Conservation (phyloP, 257 asterid genomes). For the Solanum lycopersicoides region DNA sequence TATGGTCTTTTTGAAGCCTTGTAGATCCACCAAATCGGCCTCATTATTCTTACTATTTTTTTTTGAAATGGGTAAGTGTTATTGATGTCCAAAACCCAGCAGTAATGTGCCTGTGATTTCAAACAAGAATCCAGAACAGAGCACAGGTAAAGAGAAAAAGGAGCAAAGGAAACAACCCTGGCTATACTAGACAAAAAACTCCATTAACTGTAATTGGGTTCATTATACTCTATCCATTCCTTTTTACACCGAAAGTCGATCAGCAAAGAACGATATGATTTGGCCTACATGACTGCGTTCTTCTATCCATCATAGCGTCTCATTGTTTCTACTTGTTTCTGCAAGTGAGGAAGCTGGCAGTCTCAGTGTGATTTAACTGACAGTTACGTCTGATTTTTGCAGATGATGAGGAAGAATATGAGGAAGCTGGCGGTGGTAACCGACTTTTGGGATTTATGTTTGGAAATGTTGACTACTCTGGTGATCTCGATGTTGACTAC, state of each 20-base stretch:
- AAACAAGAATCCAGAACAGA: not conserved
- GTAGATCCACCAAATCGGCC: not conserved
- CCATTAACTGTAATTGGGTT: not conserved
- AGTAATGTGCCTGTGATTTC: not conserved
- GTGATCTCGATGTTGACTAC: conserved; percentile 97
- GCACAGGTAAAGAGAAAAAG: not conserved
- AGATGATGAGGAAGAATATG: conserved; percentile 96
- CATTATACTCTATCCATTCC: not conserved
- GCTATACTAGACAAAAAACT: not conserved
- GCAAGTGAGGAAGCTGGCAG: not conserved
- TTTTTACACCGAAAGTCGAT: not conserved
- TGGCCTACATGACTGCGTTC: not conserved
- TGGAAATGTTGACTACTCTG: conserved; percentile 91
- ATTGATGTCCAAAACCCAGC: not conserved
- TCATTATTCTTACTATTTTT: not conserved
- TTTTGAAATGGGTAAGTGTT: not conserved
- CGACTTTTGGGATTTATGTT: conserved; percentile 94
- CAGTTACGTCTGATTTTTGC: conserved; percentile 12
- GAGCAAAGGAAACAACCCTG: not conserved
- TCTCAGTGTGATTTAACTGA: not conserved
- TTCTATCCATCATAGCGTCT: not conserved
- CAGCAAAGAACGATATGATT: not conserved
- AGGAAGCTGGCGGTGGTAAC: conserved; percentile 75
- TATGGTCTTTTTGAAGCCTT: not conserved
- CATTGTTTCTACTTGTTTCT: conserved; percentile 3